Percentiles rank a stretch among this genome's conserved stretches.
Conservation (phyloP, 2,329 filamentous ascomycete species). For the Didymella pomorum region DNA sequence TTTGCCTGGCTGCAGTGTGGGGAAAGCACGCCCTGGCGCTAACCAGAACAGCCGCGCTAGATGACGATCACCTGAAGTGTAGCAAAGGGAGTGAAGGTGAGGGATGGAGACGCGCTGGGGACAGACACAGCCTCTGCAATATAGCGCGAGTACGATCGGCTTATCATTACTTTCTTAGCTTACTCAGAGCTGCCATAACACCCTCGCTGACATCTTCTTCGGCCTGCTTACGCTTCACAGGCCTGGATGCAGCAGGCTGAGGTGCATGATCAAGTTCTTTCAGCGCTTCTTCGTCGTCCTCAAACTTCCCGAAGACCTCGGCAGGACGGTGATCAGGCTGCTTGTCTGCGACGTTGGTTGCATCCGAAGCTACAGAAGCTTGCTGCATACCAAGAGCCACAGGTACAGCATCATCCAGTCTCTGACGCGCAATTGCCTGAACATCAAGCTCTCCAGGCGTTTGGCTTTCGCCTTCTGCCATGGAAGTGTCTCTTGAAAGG, state of each 20-base stretch:
- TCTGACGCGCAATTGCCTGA: constrained; percentile 36
- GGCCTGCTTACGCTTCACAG: constrained; percentile 48
- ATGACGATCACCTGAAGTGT: not conserved
- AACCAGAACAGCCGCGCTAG: constrained; percentile 1
- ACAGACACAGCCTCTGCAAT: not conserved
- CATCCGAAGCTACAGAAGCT: constrained; percentile 28
- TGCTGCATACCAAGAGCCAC: constrained; percentile 35
- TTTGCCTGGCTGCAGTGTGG: constrained; percentile 14
- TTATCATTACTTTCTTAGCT: constrained; percentile 55
- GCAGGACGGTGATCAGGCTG: constrained; percentile 47
- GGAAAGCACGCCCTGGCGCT: constrained; percentile 16
- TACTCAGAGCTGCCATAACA: constrained; percentile 66
- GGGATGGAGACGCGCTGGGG: not conserved
- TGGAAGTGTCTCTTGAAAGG: constrained; percentile 38
- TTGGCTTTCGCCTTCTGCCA: constrained; percentile 34
- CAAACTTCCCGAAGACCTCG: constrained; percentile 36
- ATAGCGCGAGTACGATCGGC: not conserved
- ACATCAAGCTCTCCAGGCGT: constrained; percentile 23
- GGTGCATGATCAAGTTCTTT: constrained; percentile 35
- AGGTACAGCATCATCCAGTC: constrained; percentile 43
- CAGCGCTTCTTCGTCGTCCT: constrained; percentile 60
- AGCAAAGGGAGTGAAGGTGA: constrained; percentile 10
- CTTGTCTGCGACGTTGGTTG: constrained; percentile 47
- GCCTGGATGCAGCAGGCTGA: constrained; percentile 21
- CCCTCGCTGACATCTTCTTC: constrained; percentile 63